These are phyloP conservation scores for Verticillium nubilum DNA, from an alignment of 2,329 filamentous ascomycete genomes.

Conservation along the genomic window DNA sequence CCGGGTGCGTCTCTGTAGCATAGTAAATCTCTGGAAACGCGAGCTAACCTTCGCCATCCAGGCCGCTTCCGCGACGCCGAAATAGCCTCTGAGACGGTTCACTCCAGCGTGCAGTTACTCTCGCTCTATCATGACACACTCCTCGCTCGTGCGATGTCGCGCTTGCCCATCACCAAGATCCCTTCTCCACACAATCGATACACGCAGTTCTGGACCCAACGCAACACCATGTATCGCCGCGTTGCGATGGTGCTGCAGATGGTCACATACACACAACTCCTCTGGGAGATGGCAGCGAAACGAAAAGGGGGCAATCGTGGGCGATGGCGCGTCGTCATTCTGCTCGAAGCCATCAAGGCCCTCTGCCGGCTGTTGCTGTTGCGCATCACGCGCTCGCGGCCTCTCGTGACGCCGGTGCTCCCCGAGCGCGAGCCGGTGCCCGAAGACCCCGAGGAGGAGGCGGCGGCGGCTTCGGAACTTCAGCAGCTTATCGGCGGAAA, in stretches of 20 bases:
- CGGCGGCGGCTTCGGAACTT: constrained; percentile 31
- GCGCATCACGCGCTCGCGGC: constrained; percentile 75
- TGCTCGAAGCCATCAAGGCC: constrained; percentile 83
- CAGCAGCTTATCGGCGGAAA: constrained; percentile 39
- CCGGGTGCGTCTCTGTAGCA: constrained; percentile 53
- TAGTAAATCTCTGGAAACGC: background rate
- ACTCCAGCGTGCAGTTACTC: constrained; percentile 83
- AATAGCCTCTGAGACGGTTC: constrained; percentile 86
- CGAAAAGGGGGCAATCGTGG: constrained; percentile 71
- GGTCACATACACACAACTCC: constrained; percentile 87
- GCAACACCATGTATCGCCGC: constrained; percentile 67
- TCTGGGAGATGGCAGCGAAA: constrained; percentile 98
- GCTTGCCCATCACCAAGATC: constrained; percentile 48
- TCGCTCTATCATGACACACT: constrained; percentile 90
- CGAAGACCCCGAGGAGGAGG: constrained; percentile 39
- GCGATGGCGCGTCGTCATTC: constrained; percentile 80
- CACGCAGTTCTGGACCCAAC: constrained; percentile 60
- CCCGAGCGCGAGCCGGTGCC: constrained; percentile 81
- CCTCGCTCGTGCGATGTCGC: constrained; percentile 60
- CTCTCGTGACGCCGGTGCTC: constrained; percentile 75
- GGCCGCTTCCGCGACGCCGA: constrained; percentile 87
- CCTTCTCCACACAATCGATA: constrained; percentile 58
- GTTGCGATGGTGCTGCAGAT: constrained; percentile 81
- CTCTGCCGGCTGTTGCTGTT: constrained; percentile 75
- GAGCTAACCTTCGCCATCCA: constrained; percentile 21